A percentile compares a stretch with the other conserved stretches of the same genome.
Evolutionary conservation across 768 basidiomycete species (phyloP).

Genomic region (Suillus plorans): DNA sequence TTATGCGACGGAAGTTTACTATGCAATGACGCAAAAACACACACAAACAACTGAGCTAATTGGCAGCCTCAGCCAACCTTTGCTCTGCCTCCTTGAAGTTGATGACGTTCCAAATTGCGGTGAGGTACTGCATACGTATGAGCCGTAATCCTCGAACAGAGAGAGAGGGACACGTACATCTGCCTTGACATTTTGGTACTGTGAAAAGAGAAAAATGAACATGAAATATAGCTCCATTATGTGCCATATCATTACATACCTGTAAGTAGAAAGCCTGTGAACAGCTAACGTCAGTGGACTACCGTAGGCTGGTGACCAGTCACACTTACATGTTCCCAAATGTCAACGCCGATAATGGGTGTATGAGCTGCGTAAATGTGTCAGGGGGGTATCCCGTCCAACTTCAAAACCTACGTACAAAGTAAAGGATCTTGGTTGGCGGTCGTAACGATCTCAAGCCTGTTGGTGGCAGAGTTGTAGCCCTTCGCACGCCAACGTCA

Average conservation of each 20-base stretch:
- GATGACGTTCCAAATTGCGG: slow-evolving; percentile 94
- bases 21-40: not conserved
- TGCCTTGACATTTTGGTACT: slow-evolving; percentile 92
- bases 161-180: slow-evolving; percentile 59
- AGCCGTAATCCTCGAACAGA: slow-evolving; percentile 1
- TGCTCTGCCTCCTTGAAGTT: slow-evolving; percentile 92
- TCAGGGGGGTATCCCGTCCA: slow-evolving; percentile 11
- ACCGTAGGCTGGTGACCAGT: slow-evolving; percentile 8
- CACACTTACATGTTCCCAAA: slow-evolving; percentile 87
- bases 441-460: slow-evolving; percentile 89
- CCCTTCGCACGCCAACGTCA: slow-evolving; percentile 45
- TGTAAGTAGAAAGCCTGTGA: slow-evolving; percentile 65
- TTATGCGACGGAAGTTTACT: not conserved
- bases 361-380: slow-evolving; percentile 55
- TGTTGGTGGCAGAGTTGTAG: slow-evolving; percentile 61
- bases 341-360: slow-evolving; percentile 94
- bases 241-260: slow-evolving; percentile 10
- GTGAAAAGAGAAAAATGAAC: slow-evolving; percentile 28
- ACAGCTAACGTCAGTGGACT: slow-evolving; percentile 10
- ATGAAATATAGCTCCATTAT: not conserved
- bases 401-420: slow-evolving; percentile 35
- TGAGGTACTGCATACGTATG: slow-evolving; percentile 67
- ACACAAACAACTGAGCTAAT: slow-evolving; percentile 15
- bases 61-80: slow-evolving; percentile 40
- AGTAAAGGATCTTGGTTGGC: slow-evolving; percentile 93